Evolutionary conservation across 129 eudicot species (phyloP).

Genomic region (Saposhnikovia divaricata): DNA sequence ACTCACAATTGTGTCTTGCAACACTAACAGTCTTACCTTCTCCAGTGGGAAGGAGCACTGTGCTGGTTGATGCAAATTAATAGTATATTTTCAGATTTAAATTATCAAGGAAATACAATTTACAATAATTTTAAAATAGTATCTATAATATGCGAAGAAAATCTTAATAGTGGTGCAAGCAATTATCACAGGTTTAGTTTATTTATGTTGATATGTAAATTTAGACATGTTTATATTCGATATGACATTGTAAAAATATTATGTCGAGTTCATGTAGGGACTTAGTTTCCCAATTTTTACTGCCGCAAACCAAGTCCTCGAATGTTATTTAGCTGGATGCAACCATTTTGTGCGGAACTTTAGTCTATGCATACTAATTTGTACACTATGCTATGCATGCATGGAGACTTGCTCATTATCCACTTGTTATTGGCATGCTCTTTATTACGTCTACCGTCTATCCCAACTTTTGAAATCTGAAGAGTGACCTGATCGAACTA

Average conservation of each 20-base stretch:
- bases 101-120: neutral
- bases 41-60: neutral
- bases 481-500: neutral
- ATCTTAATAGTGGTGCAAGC: neutral
- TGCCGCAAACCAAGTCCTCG: neutral
- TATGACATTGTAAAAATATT: neutral
- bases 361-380: too few relatives aligned
- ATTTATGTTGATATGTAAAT: neutral
- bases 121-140: too few relatives aligned
- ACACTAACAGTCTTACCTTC: neutral
- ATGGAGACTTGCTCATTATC: too few relatives aligned
- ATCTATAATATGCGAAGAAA: neutral
- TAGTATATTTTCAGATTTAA: too few relatives aligned
- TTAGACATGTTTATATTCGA: neutral
- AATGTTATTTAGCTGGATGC: neutral
- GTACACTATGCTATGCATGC: too few relatives aligned
- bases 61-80: neutral
- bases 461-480: neutral
- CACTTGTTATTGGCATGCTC: neutral
- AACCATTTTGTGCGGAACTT: neutral
- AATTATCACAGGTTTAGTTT: neutral
- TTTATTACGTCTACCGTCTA: too few relatives aligned
- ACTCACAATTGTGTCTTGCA: neutral
- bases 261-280: neutral
- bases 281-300: neutral